Evolutionary conservation across 2,329 filamentous ascomycete genomes (phyloP).

Genomic region (Cercospora sp.): DNA sequence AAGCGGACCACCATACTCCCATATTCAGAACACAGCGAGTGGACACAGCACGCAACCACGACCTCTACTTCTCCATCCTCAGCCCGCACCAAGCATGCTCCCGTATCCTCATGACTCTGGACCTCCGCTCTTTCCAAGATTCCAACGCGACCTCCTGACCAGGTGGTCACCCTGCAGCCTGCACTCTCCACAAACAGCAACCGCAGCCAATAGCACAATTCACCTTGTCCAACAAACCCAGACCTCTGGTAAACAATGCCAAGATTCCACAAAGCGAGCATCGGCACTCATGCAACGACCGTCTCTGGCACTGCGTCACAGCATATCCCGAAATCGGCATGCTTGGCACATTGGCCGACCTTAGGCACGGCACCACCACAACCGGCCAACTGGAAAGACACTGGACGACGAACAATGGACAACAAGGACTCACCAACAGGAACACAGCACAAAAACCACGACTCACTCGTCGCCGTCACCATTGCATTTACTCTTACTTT

Average conservation of each 20-base stretch:
- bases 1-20: not conserved
- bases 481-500: not conserved
- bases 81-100: not conserved
- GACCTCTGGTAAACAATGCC: not conserved
- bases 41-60: not conserved
- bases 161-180: not conserved
- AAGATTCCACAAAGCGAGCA: not conserved
- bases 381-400: not conserved
- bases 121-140: not conserved
- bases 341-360: not conserved
- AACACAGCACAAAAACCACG: not conserved
- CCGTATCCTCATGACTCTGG: not conserved
- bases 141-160: not conserved
- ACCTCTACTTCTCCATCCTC: not conserved
- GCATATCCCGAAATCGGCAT: not conserved
- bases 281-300: not conserved
- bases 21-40: not conserved
- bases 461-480: not conserved
- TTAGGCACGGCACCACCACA: not conserved
- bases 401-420: not conserved
- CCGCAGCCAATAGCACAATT: not conserved
- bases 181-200: not conserved
- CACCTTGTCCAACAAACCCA: not conserved
- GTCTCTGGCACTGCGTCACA: not conserved
- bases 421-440: not conserved